Evolutionary conservation across 768 basidiomycete genomes (phyloP).

Genomic region (Lactarius vividus): DNA sequence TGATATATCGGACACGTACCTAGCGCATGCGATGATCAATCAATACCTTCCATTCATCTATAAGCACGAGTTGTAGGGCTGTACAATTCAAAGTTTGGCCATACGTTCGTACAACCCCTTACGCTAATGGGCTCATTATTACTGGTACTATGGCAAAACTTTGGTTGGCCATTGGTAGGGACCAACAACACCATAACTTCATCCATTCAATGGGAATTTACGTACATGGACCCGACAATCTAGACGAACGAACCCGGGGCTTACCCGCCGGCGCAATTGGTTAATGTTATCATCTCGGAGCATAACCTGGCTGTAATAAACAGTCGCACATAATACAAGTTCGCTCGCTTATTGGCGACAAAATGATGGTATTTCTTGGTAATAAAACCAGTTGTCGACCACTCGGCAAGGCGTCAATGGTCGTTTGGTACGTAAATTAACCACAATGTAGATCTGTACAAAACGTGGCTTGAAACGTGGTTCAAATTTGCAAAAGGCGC

Average conservation of each 20-base stretch:
- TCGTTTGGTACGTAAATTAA: constrained; percentile 27
- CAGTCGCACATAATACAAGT: not conserved
- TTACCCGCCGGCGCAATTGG: not conserved
- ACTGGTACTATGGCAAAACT: not conserved
- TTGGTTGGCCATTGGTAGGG: not conserved
- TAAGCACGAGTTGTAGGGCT: not conserved
- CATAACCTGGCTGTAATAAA: not conserved
- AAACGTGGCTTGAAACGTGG: not conserved
- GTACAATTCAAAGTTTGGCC: not conserved
- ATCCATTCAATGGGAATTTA: not conserved
- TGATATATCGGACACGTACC: not conserved
- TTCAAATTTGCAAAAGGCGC: constrained; percentile 7
- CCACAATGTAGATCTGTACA: constrained; percentile 15
- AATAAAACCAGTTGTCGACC: constrained; percentile 3
- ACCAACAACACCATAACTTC: not conserved
- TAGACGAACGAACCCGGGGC: not conserved
- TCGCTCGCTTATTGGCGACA: constrained; percentile 10
- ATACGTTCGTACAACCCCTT: not conserved
- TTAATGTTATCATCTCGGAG: not conserved
- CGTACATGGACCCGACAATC: not conserved
- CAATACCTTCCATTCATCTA: not conserved
- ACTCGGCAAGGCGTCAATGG: constrained; percentile 18
- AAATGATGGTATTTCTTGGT: constrained; percentile 13
- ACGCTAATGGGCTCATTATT: not conserved
- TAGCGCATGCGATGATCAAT: not conserved